phyloP scores from a whole-genome alignment of 2,329 filamentous ascomycete genomes.

The Atkinsonella texensis region DNA sequence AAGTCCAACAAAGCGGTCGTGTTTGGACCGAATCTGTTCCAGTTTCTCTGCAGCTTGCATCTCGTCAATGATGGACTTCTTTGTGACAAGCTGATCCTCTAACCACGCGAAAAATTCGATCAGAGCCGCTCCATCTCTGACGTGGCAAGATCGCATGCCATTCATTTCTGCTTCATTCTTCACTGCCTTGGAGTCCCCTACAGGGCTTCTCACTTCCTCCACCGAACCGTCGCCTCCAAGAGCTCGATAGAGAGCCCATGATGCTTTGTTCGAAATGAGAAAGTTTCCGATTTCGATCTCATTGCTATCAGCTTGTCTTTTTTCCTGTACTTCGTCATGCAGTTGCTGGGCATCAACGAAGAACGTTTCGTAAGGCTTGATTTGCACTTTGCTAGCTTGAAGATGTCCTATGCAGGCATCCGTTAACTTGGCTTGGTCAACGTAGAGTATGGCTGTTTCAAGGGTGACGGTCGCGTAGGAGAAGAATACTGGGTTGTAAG shows the following conservation, averaged over 20 bases:
- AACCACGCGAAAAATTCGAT: constrained; percentile 95
- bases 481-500: constrained; percentile 97
- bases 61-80: constrained; percentile 69
- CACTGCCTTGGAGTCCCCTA: constrained; percentile 83
- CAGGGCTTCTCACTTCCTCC: constrained; percentile 75
- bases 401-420: constrained; percentile 59
- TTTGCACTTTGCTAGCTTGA: constrained; percentile 51
- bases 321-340: constrained; percentile 24
- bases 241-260: constrained; percentile 81
- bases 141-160: constrained; percentile 88
- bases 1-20: constrained; percentile 70
- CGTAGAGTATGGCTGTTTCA: constrained; percentile 64
- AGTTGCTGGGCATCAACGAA: constrained; percentile 66
- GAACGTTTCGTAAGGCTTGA: constrained; percentile 74
- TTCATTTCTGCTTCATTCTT: constrained; percentile 85
- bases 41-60: constrained; percentile 87
- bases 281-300: constrained; percentile 46
- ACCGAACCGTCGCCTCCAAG: constrained; percentile 77
- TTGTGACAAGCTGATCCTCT: constrained; percentile 69
- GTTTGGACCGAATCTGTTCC: constrained; percentile 56
- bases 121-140: constrained; percentile 83
- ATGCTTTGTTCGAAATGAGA: constrained; percentile 75
- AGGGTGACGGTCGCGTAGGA: constrained; percentile 85
- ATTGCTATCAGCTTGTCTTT: constrained; percentile 20
- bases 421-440: constrained; percentile 68